phyloP scores from a whole-genome alignment of 257 asterid species.

The Parsonsia alboflavescens region DNA sequence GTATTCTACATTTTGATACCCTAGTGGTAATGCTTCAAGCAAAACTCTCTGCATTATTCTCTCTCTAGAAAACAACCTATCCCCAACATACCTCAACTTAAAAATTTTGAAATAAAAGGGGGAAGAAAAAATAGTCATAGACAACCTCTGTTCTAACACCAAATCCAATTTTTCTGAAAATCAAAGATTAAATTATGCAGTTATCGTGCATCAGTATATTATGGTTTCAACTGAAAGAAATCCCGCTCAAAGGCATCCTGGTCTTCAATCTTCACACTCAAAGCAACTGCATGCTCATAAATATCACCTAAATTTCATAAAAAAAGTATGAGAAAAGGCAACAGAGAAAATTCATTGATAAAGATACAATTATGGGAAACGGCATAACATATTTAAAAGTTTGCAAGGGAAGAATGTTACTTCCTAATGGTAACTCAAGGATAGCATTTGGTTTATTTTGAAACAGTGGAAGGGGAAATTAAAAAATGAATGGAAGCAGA shows the following conservation, averaged over 20 bases:
- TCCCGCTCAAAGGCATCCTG: conserved; percentile 96
- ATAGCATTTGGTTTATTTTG: conserved; percentile 37
- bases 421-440: conserved; percentile 44
- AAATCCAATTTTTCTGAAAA: background rate
- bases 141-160: background rate
- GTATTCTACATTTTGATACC: no score
- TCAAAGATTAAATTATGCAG: background rate
- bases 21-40: no score
- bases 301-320: conserved; percentile 61
- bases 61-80: no score
- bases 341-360: background rate
- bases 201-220: conserved; percentile 89
- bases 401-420: conserved; percentile 25
- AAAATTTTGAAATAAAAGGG: background rate
- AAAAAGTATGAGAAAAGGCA: background rate
- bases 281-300: conserved; percentile 86
- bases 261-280: conserved; percentile 83
- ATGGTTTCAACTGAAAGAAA: conserved; percentile 88
- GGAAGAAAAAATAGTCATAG: background rate
- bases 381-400: background rate
- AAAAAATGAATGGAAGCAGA: conserved; percentile 80
- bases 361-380: background rate
- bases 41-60: no score
- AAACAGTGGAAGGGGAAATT: conserved; percentile 56
- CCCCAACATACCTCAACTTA: no score